Evolutionary conservation across 169 alveolate species (phyloP), one percentile per base, ranked within the genome.

Genomic region (Blepharisma undulans): DNA sequence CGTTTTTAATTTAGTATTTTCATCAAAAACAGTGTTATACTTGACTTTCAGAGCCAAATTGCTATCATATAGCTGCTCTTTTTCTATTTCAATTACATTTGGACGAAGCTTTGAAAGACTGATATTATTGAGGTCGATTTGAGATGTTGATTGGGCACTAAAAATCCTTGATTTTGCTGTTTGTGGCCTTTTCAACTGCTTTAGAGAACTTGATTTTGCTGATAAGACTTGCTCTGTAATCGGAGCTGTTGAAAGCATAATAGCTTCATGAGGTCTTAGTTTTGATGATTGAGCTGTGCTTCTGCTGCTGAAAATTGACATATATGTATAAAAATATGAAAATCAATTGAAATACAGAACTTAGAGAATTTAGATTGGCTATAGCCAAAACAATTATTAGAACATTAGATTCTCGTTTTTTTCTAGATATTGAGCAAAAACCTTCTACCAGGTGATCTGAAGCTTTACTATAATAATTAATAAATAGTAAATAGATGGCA

Each of bases 31-130:
- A 25, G 27, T 18, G 36, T 86, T 86, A 59, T 14, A 22, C 27
- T 72, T 29, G 29, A 86, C 18, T 36, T 86, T 86, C 27, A 86
- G n/a, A 19, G 91, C 80, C 25, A 86, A 16, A 85, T 86, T 86
- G 12, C 71, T 85, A 61, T 86, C 91, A 32, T 86, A 86, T 6
- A 86, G 84, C 36, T 85, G 8, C 71, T 86, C 91, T 72, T 86
- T 86, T 8, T 86, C 91, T 10, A 71, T 60, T 19, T 61, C 12
- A 19, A 86, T 72, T 6, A 19, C 19, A 14, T 29, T n/a, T 8
- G 91, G 84, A 22, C 72, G 3, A 25, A 86, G 91, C 84, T 34
- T 22, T 27, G 87, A 48, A 48, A 48, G 66, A 5, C 66, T 48
- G 7, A 48, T 48, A 48, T 48, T 48, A 48, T 48, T 48, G 14